Evolutionary conservation across 352 stramenopile species (phyloP).

Genomic region (Albugo laibachii): DNA sequence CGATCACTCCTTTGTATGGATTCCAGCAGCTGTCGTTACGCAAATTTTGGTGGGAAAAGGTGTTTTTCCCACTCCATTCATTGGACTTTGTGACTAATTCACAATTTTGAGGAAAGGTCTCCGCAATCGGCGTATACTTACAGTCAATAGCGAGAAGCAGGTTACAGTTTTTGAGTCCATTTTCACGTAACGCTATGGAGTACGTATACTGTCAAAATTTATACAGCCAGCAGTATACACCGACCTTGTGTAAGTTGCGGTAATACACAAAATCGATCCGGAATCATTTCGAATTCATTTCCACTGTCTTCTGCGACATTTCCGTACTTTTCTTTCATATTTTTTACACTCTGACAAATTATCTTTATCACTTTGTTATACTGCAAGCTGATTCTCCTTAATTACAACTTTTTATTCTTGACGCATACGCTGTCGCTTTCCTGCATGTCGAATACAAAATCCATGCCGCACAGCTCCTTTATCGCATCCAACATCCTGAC

Average conservation of each 20-base stretch:
- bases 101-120: neutral
- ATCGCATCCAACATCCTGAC: slow-evolving; percentile 51
- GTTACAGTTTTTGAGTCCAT: slow-evolving; percentile 71
- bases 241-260: slow-evolving; percentile 31
- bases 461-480: slow-evolving; percentile 67
- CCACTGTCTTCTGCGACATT: no score
- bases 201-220: neutral
- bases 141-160: slow-evolving; percentile 75
- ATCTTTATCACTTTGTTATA: no score
- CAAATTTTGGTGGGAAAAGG: slow-evolving; percentile 44
- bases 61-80: slow-evolving; percentile 73
- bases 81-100: slow-evolving; percentile 73
- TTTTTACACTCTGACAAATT: no score
- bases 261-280: slow-evolving; percentile 47
- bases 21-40: slow-evolving; percentile 42
- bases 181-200: slow-evolving; percentile 25
- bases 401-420: no score
- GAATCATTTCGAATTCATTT: slow-evolving; percentile 20
- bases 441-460: slow-evolving; percentile 72
- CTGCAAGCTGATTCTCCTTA: no score
- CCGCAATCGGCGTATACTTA: slow-evolving; percentile 11
- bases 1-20: slow-evolving; percentile 74
- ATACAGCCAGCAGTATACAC: neutral
- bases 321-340: no score
- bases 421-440: slow-evolving; percentile 16